These are phyloP conservation scores for Pseudogymnoascus pannorum DNA, from an alignment of 2,329 filamentous ascomycete genomes.

Conservation along the genomic window DNA sequence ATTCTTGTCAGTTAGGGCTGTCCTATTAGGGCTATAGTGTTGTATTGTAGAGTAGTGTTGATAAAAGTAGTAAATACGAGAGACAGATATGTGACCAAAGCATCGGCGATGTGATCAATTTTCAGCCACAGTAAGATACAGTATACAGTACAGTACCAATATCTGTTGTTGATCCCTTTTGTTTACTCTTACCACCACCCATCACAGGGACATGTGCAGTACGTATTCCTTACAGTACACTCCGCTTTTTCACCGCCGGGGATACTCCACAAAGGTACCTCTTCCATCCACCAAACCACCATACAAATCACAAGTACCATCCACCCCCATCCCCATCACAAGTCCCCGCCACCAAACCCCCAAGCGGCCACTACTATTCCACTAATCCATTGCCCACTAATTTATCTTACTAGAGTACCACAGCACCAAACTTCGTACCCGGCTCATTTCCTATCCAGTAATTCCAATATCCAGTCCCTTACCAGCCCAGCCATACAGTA, in stretches of 20 bases:
- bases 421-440: not conserved
- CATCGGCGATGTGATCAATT: not conserved
- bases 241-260: not conserved
- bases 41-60: not conserved
- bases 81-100: not conserved
- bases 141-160: too few species aligned
- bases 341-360: not conserved
- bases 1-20: not conserved
- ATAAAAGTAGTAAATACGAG: not conserved
- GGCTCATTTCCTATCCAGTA: not conserved
- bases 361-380: not conserved
- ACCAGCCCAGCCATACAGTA: too few species aligned
- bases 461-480: too few species aligned
- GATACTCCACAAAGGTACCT: not conserved
- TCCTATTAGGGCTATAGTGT: not conserved
- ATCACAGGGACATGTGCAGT: too few species aligned
- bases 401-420: not conserved
- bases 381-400: too few species aligned
- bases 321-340: not conserved
- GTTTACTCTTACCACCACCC: too few species aligned
- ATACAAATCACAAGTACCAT: not conserved
- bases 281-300: not conserved
- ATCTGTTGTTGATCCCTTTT: not conserved
- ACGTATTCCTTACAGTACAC: too few species aligned
- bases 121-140: not conserved